Conservation (phyloP, 345 rosid genomes). For the Citrus maxima region DNA sequence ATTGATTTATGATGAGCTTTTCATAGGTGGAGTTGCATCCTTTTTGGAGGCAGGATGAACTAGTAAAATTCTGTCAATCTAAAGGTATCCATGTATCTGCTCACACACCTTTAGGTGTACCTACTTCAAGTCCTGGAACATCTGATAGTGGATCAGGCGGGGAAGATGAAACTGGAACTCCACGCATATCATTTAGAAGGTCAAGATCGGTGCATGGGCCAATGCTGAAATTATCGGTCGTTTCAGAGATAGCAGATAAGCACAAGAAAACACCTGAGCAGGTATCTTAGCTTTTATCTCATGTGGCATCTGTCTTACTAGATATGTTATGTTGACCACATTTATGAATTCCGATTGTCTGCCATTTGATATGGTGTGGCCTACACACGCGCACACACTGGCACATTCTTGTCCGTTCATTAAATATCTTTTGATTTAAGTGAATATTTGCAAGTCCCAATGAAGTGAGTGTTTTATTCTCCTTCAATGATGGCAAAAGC, state of each 20-base stretch:
- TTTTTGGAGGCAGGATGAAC: conserved; percentile 68
- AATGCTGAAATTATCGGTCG: conserved; percentile 59
- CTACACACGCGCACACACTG: neutral
- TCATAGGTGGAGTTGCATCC: conserved; percentile 62
- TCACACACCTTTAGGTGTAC: conserved; percentile 67
- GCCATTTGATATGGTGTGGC: neutral
- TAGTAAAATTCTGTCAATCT: conserved; percentile 53
- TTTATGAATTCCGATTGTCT: neutral
- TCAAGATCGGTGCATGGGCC: conserved; percentile 68
- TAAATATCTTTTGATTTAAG: neutral
- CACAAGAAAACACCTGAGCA: conserved; percentile 59
- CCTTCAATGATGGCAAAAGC: neutral
- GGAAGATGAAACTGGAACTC: conserved; percentile 67
- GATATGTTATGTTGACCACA: neutral
- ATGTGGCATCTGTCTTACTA: neutral
- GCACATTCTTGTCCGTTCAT: neutral
- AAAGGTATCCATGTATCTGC: conserved; percentile 68
- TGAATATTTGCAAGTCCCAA: neutral
- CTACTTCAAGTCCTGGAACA: conserved; percentile 46
- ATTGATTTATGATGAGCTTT: conserved; percentile 12
- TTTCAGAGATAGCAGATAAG: conserved; percentile 47
- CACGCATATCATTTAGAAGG: conserved; percentile 59
- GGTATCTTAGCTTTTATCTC: conserved; percentile 25
- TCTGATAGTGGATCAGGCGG: conserved; percentile 60
- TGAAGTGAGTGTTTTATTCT: neutral